Percentiles rank a stretch among this genome's conserved stretches.
phyloP scores from a whole-genome alignment of 371 early-diverging fungal genomes.

The Mortierella sp. region DNA sequence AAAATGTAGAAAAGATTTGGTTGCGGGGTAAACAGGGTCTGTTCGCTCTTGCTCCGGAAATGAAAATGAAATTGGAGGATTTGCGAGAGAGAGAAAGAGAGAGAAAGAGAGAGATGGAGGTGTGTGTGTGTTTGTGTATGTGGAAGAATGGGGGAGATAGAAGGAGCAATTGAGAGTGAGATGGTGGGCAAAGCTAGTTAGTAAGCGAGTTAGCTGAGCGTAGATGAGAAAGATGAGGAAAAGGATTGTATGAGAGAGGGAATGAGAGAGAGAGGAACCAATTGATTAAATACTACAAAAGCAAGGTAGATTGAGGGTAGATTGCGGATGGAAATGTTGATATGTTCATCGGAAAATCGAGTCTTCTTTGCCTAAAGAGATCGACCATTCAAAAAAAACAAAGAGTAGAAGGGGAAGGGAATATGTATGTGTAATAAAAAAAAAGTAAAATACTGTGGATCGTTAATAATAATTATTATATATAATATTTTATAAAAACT shows the following conservation, averaged over 20 bases:
- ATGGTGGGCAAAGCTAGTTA: background rate
- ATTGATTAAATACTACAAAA: background rate
- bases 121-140: background rate
- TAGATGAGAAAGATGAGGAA: background rate
- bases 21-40: background rate
- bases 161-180: background rate
- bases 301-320: background rate
- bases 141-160: constrained; percentile 1
- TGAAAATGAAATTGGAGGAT: too few species aligned
- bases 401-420: too few species aligned
- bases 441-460: too few species aligned
- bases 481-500: too few species aligned
- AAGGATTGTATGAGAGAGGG: background rate
- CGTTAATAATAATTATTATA: too few species aligned
- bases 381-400: too few species aligned
- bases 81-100: background rate
- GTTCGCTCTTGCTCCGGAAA: background rate
- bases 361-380: too few species aligned
- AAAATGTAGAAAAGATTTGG: background rate
- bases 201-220: too few species aligned
- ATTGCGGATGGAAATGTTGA: background rate
- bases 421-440: too few species aligned
- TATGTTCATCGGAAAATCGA: too few species aligned
- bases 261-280: background rate
- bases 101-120: background rate